Percentiles rank a stretch among this genome's conserved stretches.
Evolutionary conservation across 495 filamentous ascomycete species (phyloP).

Genomic region (Hypoxylon cercidicola): DNA sequence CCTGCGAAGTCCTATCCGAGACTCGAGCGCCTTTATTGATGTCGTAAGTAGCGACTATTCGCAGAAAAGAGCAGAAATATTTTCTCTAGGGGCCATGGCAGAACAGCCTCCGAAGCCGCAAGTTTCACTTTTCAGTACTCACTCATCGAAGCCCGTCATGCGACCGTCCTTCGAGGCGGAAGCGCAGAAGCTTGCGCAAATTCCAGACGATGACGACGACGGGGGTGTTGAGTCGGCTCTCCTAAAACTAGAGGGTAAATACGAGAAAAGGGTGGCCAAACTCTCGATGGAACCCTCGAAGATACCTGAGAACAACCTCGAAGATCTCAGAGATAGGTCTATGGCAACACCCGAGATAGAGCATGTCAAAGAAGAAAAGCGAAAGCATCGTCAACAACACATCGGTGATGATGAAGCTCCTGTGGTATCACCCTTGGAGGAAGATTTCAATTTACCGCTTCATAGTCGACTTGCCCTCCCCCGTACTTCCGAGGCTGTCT

Average conservation of each 20-base stretch:
- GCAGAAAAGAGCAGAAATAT: conserved; percentile 51
- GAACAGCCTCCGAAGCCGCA: conserved; percentile 55
- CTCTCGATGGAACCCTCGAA: conserved; percentile 52
- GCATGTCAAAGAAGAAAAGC: conserved; percentile 53
- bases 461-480: conserved; percentile 27
- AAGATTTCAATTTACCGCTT: conserved; percentile 20
- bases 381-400: conserved; percentile 59
- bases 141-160: conserved; percentile 79
- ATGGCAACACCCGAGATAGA: conserved; percentile 34
- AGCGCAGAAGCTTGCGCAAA: conserved; percentile 85
- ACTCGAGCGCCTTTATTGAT: conserved; percentile 57
- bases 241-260: conserved; percentile 92
- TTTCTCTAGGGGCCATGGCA: conserved; percentile 69
- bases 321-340: conserved; percentile 18
- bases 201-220: conserved; percentile 89
- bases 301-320: conserved; percentile 26
- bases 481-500: conserved; percentile 49
- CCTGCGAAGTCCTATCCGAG: conserved; percentile 50
- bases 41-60: conserved; percentile 55
- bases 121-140: conserved; percentile 75
- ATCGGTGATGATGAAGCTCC: conserved; percentile 50
- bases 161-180: conserved; percentile 90
- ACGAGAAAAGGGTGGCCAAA: conserved; percentile 62
- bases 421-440: conserved; percentile 32
- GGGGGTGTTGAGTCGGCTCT: conserved; percentile 94